phyloP scores from a whole-genome alignment of 805 yeast species.

The Yarrowia yakushimensis region DNA sequence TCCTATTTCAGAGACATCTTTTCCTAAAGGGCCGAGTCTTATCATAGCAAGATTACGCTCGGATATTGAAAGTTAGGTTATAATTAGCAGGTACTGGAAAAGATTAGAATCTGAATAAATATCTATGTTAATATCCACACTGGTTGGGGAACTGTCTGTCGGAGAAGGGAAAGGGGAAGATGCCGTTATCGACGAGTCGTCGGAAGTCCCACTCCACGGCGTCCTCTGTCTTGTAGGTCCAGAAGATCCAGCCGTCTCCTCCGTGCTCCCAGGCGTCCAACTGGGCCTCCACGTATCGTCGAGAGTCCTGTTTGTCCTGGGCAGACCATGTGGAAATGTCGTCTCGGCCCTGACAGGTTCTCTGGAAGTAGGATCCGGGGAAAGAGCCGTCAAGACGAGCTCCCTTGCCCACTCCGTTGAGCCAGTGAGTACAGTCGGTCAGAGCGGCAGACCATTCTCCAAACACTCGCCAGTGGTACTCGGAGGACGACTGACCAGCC shows the following conservation, averaged over 20 bases:
- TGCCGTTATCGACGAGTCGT: slow-evolving; percentile 50
- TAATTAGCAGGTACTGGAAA: neutral
- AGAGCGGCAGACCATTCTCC: slow-evolving; percentile 94
- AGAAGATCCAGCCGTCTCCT: slow-evolving; percentile 81
- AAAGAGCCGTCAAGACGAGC: slow-evolving; percentile 69
- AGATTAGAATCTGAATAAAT: slow-evolving; percentile 14
- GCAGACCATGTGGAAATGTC: slow-evolving; percentile 57
- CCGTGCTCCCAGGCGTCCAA: slow-evolving; percentile 71
- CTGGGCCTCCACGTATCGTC: slow-evolving; percentile 83
- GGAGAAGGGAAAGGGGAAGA: slow-evolving; percentile 78
- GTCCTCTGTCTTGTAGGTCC: slow-evolving; percentile 89
- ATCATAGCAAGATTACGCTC: too few relatives aligned
- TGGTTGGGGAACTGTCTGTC: slow-evolving; percentile 68
- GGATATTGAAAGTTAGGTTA: too few relatives aligned
- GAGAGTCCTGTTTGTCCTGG: slow-evolving; percentile 52
- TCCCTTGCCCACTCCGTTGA: slow-evolving; percentile 82
- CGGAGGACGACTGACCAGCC: slow-evolving; percentile 45
- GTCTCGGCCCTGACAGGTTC: slow-evolving; percentile 56
- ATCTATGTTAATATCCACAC: slow-evolving; percentile 41
- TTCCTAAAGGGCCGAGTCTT: too few relatives aligned
- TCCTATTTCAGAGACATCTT: too few relatives aligned
- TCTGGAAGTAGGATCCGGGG: slow-evolving; percentile 47
- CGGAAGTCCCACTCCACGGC: slow-evolving; percentile 84
- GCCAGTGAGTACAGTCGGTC: slow-evolving; percentile 86
- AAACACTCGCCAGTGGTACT: slow-evolving; percentile 67